Conservation (phyloP, 192 early-diverging fungal genomes). For the Chytriomyces sp. region DNA sequence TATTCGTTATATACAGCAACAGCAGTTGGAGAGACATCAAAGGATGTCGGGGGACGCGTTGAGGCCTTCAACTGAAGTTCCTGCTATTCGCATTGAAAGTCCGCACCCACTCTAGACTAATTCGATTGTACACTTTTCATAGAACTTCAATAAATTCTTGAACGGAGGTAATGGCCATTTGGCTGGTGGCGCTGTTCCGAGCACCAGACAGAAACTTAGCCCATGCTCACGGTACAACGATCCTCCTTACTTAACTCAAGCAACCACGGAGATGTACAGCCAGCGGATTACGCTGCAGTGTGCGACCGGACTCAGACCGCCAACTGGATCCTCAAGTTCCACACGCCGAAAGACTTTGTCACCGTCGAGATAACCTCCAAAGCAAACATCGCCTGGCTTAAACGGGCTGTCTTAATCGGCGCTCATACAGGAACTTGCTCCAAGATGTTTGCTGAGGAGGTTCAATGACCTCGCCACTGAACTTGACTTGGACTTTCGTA, state of each 20-base stretch:
- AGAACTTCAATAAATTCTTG: no score
- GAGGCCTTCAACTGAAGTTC: no score
- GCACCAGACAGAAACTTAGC: no score
- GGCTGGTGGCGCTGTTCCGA: no score
- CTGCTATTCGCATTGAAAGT: no score
- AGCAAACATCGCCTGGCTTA: constrained; percentile 7
- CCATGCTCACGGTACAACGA: no score
- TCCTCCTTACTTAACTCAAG: constrained; percentile 5
- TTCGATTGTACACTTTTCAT: no score
- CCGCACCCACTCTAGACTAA: no score
- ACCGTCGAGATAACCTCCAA: not conserved
- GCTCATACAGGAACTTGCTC: not conserved
- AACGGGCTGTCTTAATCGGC: not conserved
- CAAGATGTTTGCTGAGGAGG: constrained; percentile 1
- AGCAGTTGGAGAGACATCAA: no score
- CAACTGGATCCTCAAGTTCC: constrained; percentile 6
- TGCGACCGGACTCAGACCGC: not conserved
- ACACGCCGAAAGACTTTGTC: not conserved
- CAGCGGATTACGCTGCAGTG: not conserved
- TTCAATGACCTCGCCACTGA: not conserved
- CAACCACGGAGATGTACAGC: constrained; percentile 1
- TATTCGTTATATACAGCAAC: no score
- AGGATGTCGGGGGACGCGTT: no score
- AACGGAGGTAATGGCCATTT: no score
- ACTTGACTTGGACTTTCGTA: not conserved